These are phyloP conservation scores for Mycosarcoma maydis DNA, from an alignment of 1,284 basidiomycete genomes.

Conservation along the genomic window DNA sequence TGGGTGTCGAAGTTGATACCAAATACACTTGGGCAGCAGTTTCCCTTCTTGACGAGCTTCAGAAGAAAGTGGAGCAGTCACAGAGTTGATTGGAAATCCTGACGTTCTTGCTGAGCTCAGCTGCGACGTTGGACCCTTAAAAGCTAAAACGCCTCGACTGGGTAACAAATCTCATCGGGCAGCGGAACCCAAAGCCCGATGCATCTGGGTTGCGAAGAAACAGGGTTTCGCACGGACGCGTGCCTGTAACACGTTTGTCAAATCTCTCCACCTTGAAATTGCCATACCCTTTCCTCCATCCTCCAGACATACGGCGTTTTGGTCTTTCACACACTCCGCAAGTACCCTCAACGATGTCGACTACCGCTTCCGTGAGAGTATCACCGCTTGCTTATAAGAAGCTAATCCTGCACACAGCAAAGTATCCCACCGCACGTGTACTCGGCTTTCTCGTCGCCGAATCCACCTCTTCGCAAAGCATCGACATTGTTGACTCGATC, in stretches of 20 bases:
- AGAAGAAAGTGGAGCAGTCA: constrained; percentile 21
- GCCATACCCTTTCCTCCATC: too few species aligned
- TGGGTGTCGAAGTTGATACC: too few species aligned
- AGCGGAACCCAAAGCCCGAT: background rate
- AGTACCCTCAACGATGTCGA: constrained; percentile 9
- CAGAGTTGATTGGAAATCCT: constrained; percentile 3
- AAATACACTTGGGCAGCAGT: too few species aligned
- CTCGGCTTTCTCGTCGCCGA: constrained; percentile 35
- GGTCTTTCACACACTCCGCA: background rate
- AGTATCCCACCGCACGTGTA: constrained; percentile 42
- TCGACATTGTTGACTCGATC: constrained; percentile 22
- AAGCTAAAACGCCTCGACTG: background rate
- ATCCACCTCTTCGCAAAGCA: background rate
- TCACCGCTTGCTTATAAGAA: constrained; percentile 43
- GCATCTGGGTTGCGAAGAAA: constrained; percentile 11
- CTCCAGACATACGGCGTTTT: too few species aligned
- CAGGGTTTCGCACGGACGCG: constrained; percentile 38
- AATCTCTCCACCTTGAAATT: background rate
- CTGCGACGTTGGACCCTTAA: constrained; percentile 28
- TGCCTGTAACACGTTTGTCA: constrained; percentile 1
- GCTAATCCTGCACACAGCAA: constrained; percentile 40
- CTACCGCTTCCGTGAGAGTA: constrained; percentile 15
- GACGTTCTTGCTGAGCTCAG: constrained; percentile 25
- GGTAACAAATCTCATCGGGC: constrained; percentile 20
- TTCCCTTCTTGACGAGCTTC: background rate